A percentile compares a stretch with the other conserved stretches of the same genome.
These are phyloP conservation scores for Silene latifolia DNA, from an alignment of 148 eudicot genomes.

Conservation along the genomic window DNA sequence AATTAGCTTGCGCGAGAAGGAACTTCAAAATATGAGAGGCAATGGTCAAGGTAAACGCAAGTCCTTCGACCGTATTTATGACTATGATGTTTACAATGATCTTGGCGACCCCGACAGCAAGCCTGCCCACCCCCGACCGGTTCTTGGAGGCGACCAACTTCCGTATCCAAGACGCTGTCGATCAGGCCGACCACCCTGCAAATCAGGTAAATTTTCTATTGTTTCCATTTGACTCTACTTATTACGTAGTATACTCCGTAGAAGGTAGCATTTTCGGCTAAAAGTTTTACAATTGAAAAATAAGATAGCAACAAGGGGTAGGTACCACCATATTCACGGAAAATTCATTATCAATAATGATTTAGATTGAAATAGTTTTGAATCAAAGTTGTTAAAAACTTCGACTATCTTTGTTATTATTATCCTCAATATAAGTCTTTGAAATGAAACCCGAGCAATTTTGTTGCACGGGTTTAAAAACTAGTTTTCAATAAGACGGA, in stretches of 20 bases:
- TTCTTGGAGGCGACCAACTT: constrained; percentile 38
- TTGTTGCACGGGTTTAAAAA: no score
- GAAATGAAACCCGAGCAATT: no score
- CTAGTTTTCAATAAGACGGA: no score
- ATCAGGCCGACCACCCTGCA: constrained; percentile 40
- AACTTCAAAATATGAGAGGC: constrained; percentile 14
- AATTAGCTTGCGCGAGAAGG: background rate
- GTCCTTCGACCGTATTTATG: constrained; percentile 40
- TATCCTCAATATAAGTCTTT: no score
- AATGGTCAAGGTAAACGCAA: constrained; percentile 38
- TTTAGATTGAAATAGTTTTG: no score
- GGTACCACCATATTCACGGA: no score
- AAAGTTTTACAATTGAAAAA: no score
- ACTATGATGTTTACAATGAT: constrained; percentile 53
- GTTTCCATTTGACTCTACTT: background rate
- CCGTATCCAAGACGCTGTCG: constrained; percentile 66
- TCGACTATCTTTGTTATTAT: no score
- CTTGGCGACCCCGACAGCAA: constrained; percentile 29
- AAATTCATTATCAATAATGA: no score
- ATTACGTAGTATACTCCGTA: background rate
- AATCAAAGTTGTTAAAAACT: no score
- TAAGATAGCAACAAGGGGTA: no score
- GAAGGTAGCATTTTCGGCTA: no score
- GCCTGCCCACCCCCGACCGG: constrained; percentile 33
- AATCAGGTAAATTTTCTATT: constrained; percentile 24